Conservation (phyloP, 345 rosid genomes). For the Citrus unshiu region DNA sequence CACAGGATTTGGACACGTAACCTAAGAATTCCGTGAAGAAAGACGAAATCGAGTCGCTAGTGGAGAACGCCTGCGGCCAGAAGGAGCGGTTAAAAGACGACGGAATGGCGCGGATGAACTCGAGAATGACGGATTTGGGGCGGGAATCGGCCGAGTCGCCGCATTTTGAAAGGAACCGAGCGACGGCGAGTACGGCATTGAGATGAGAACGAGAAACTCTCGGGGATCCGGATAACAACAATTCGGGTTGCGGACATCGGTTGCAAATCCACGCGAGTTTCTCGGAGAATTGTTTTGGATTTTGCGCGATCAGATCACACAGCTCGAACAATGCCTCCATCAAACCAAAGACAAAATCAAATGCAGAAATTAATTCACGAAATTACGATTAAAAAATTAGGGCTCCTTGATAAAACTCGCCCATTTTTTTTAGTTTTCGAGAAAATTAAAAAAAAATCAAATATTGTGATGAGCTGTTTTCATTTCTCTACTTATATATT, state of each 20-base stretch:
- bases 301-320: constrained; percentile 71
- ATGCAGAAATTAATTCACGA: background rate
- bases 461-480: background rate
- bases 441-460: background rate
- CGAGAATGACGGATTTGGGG: constrained; percentile 56
- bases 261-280: constrained; percentile 87
- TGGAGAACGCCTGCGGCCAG: constrained; percentile 79
- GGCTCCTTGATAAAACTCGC: background rate
- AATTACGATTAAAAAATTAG: background rate
- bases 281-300: constrained; percentile 76
- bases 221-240: constrained; percentile 56
- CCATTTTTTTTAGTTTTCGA: background rate
- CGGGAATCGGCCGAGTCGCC: constrained; percentile 44
- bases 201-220: constrained; percentile 84
- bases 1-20: constrained; percentile 49
- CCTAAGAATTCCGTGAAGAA: constrained; percentile 67
- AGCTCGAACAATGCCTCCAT: constrained; percentile 92
- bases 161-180: constrained; percentile 69
- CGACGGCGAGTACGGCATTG: constrained; percentile 78
- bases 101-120: constrained; percentile 68
- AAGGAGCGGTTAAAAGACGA: constrained; percentile 65
- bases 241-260: constrained; percentile 80
- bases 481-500: background rate
- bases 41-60: constrained; percentile 44
- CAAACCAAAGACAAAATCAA: constrained; percentile 8